Evolutionary conservation across 805 yeast genomes (phyloP).

Genomic region (Yarrowia sp.): DNA sequence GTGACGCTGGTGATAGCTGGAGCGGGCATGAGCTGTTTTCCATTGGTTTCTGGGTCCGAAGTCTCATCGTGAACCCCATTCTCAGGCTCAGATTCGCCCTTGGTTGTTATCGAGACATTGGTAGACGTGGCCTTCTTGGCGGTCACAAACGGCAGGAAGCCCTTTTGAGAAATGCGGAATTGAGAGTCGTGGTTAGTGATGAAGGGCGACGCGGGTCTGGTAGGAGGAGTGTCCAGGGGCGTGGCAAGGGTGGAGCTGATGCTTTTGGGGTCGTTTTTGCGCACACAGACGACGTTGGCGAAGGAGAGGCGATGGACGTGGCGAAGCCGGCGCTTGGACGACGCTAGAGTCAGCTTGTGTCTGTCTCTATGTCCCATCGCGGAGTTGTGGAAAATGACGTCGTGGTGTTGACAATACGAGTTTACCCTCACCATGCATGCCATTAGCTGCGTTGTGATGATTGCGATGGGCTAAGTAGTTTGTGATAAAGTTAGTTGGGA

Average conservation of each 20-base stretch:
- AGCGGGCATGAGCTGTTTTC: conserved; percentile 3
- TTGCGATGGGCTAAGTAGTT: neutral
- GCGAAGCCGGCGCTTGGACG: conserved; percentile 37
- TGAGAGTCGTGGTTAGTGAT: conserved; percentile 26
- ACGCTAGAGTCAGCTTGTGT: conserved; percentile 38
- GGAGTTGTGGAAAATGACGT: neutral
- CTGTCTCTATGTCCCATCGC: conserved; percentile 36
- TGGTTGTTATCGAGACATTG: conserved; percentile 31
- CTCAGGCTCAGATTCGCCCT: conserved; percentile 20
- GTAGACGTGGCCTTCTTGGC: conserved; percentile 30
- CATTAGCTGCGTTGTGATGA: neutral
- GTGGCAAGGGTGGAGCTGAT: conserved; percentile 1
- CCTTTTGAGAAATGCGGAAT: conserved; percentile 32
- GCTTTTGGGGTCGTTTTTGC: conserved; percentile 13
- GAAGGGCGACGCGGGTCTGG: conserved; percentile 13
- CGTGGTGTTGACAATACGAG: conserved; percentile 6
- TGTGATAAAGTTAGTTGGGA: neutral
- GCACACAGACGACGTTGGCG: conserved; percentile 29
- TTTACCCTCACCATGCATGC: conserved; percentile 3
- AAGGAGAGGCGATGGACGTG: conserved; percentile 34
- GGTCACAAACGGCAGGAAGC: conserved; percentile 29
- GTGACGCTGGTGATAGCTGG: neutral
- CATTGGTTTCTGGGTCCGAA: neutral
- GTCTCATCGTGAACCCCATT: neutral
- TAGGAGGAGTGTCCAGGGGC: conserved; percentile 22